Evolutionary conservation across 495 filamentous ascomycete genomes (phyloP).

Genomic region (Penicillium coprophilum): DNA sequence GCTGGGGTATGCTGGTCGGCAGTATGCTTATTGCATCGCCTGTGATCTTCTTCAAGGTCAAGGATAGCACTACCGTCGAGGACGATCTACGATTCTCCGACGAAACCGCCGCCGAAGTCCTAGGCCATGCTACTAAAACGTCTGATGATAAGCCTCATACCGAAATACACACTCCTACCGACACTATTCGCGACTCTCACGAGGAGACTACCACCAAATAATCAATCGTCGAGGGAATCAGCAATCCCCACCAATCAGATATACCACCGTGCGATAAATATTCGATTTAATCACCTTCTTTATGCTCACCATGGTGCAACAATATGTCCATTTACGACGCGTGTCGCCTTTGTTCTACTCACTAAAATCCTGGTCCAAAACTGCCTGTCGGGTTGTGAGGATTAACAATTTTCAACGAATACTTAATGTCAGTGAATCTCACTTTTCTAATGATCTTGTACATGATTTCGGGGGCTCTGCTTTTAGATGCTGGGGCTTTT

Average conservation of each 20-base stretch:
- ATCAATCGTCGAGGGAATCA: neutral
- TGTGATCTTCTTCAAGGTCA: conserved; percentile 75
- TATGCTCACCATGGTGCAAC: neutral
- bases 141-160: conserved; percentile 19
- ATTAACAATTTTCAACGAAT: conserved; percentile 1
- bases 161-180: neutral
- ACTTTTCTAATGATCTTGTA: conserved; percentile 5
- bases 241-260: neutral
- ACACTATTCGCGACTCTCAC: conserved; percentile 6
- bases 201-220: neutral
- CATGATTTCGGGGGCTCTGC: neutral
- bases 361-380: neutral
- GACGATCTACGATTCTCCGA: conserved; percentile 82
- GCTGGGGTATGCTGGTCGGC: conserved; percentile 72
- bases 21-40: conserved; percentile 74
- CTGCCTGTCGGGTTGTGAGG: neutral
- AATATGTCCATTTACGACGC: conserved; percentile 23
- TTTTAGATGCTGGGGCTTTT: no score
- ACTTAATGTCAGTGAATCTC: conserved; percentile 1
- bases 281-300: conserved; percentile 4
- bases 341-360: conserved; percentile 10
- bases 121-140: conserved; percentile 22
- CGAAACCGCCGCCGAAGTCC: conserved; percentile 57
- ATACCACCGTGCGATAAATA: conserved; percentile 7
- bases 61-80: conserved; percentile 68